Percentiles rank a stretch among this genome's conserved stretches.
Conservation (phyloP, 345 rosid genomes). For the Aquilaria yunnanensis region DNA sequence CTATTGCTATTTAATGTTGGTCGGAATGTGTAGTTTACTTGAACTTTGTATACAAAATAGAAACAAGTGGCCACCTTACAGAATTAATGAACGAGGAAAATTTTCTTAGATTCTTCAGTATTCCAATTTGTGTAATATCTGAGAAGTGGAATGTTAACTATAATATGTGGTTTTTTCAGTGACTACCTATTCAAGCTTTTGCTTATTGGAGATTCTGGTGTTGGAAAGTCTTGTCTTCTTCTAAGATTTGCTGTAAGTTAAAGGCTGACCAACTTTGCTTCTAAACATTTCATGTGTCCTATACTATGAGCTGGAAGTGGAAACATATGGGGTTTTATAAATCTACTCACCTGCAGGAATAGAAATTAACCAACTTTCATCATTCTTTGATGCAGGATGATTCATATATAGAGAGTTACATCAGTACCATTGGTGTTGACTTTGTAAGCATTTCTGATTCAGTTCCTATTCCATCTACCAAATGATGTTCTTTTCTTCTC, state of each 20-base stretch:
- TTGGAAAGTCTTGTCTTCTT: constrained; percentile 58
- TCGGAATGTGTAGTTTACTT: not conserved
- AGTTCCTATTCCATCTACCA: not conserved
- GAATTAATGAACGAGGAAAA: not conserved
- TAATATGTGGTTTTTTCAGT: constrained; percentile 23
- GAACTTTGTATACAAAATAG: not conserved
- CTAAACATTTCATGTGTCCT: not conserved
- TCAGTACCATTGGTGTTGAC: constrained; percentile 84
- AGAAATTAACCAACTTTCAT: not conserved
- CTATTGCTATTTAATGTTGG: not conserved
- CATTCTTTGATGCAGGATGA: constrained; percentile 45
- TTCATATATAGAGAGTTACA: constrained; percentile 75
- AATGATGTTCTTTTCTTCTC: not conserved
- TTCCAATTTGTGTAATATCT: not conserved
- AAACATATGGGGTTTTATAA: not conserved
- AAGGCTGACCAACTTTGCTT: too few species aligned
- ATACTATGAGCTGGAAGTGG: not conserved
- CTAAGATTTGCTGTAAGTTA: constrained; percentile 48
- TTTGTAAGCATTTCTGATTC: constrained; percentile 39
- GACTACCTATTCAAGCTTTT: constrained; percentile 58
- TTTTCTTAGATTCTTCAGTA: not conserved
- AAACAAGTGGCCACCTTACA: not conserved
- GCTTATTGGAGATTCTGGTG: constrained; percentile 61
- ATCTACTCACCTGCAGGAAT: not conserved
- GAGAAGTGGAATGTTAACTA: not conserved